These are phyloP conservation scores for Macrophomina tecta DNA, from an alignment of 2,329 filamentous ascomycete genomes.

Conservation along the genomic window DNA sequence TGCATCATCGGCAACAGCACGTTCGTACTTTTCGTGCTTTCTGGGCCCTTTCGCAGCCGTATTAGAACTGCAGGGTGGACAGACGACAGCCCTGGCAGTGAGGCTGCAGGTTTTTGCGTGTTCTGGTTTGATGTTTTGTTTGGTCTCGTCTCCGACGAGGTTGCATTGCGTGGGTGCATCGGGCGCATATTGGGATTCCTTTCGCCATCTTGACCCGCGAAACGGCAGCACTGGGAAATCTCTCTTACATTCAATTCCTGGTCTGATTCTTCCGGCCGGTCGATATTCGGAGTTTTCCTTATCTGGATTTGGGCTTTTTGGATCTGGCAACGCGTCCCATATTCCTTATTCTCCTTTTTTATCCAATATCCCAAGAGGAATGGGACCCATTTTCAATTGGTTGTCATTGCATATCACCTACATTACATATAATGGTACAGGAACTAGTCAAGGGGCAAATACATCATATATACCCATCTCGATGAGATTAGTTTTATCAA, in stretches of 20 bases:
- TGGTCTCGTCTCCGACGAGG: slow-evolving; percentile 29
- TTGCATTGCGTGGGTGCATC: slow-evolving; percentile 41
- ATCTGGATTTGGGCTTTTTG: background rate
- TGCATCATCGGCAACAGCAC: slow-evolving; percentile 5
- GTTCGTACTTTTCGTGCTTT: background rate
- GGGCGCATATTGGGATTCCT: slow-evolving; percentile 28
- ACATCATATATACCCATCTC: background rate
- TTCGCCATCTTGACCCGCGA: background rate
- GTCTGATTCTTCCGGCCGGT: background rate
- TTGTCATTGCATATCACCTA: slow-evolving; percentile 1
- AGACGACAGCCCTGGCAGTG: background rate
- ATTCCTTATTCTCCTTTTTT: background rate
- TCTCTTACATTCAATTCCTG: background rate
- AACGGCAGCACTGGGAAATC: background rate
- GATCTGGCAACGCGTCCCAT: background rate
- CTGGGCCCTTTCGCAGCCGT: background rate
- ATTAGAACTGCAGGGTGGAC: background rate
- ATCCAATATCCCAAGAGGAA: slow-evolving; percentile 7
- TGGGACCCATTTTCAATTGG: background rate
- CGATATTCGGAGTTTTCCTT: background rate
- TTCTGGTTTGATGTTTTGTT: slow-evolving; percentile 3
- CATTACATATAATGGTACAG: slow-evolving; percentile 20
- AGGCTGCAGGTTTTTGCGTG: background rate
- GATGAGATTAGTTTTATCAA: background rate
- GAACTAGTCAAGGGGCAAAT: background rate